phyloP scores from a whole-genome alignment of 2,329 filamentous ascomycete species.

The Cryphonectria carpinicola region DNA sequence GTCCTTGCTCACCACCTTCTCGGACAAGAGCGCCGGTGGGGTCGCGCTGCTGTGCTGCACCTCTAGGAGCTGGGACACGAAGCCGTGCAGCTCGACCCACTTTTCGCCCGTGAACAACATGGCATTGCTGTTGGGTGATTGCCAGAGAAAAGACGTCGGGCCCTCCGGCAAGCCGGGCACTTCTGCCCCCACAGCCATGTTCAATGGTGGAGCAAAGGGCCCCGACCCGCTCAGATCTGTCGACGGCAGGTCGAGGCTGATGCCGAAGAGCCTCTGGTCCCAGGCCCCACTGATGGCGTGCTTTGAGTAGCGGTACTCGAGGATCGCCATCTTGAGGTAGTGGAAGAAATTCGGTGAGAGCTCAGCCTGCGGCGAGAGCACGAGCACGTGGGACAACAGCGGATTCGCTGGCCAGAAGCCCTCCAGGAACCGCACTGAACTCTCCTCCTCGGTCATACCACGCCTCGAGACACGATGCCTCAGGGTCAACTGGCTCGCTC shows the following conservation, averaged over 20 bases:
- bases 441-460: constrained; percentile 67
- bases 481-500: constrained; percentile 65
- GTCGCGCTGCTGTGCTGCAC: constrained; percentile 41
- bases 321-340: constrained; percentile 69
- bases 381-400: constrained; percentile 72
- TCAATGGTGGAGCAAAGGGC: constrained; percentile 52
- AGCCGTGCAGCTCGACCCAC: constrained; percentile 85
- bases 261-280: constrained; percentile 68
- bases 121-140: constrained; percentile 81
- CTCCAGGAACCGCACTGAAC: constrained; percentile 77
- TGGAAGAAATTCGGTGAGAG: constrained; percentile 82
- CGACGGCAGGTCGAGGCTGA: constrained; percentile 77
- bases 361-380: constrained; percentile 81
- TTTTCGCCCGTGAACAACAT: constrained; percentile 81
- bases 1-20: constrained; percentile 67
- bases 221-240: constrained; percentile 64
- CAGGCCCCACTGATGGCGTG: constrained; percentile 47
- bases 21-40: constrained; percentile 45
- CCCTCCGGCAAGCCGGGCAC: constrained; percentile 32
- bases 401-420: constrained; percentile 79
- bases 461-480: constrained; percentile 72
- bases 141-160: constrained; percentile 75
- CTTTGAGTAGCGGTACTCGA: constrained; percentile 77
- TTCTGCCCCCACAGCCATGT: constrained; percentile 17
- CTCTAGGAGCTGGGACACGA: constrained; percentile 68